Evolutionary conservation across 176 grass and related monocot species (phyloP), one percentile per base, ranked within the genome.

Genomic region (Oryza meyeriana): DNA sequence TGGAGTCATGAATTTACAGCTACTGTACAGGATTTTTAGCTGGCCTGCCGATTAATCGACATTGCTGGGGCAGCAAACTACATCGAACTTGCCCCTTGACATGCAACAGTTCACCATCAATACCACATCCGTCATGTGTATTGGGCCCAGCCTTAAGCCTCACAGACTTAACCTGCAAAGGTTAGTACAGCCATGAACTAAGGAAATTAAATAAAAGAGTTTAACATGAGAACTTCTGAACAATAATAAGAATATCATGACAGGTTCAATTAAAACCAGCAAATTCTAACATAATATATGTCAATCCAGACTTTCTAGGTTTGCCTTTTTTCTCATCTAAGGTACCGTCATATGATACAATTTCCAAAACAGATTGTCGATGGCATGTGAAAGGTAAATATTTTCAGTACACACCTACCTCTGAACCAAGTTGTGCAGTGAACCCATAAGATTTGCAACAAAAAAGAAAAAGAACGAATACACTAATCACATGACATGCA

Each of bases 61-160:
- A 94, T 79, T 96, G 97, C 76, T 99, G 91, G 42, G 97, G 97
- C 72, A 96, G 85, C 85, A 99, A 90, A 81, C 69, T 90, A 83
- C 97, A 99, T 48, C 83, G 84, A 64, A 95, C 91, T 74, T 96
- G 93, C 20, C 93, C 97, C 83, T 96, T 93, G 25, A 90, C 85
- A 76, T 61, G 79, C 61, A 94, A 82, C 27, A 99, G 83, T 83
- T 99, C 97, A 10, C 97, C 97, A 36, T 99, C 97, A 74, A 99
- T 99, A 70, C 97, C 97, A 75, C 97, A 99, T 74, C 97, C 93
- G 4, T 85, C 77, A 6, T 93, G 89, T 39, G 93, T 92, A 72
- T 88, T 94, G 87, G 87, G 71, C 18, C 89, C 93, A 67, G 93
- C 79, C 81, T 86, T 99, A 35, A 99, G 83, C 83, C 92, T 99